These are phyloP conservation scores for Ocimum tenuiflorum DNA, from an alignment of 257 asterid species.

Conservation along the genomic window DNA sequence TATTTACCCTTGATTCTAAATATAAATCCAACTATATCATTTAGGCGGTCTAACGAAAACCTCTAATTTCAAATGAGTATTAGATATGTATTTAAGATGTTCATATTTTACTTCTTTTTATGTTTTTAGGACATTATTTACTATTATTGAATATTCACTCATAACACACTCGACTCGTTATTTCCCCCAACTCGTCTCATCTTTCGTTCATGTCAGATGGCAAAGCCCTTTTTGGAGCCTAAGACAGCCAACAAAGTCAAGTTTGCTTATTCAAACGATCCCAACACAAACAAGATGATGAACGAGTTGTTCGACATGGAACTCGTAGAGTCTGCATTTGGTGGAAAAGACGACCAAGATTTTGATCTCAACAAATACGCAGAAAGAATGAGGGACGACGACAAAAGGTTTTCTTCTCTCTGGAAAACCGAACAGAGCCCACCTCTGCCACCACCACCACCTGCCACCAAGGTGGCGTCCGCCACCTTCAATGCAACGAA, in stretches of 20 bases:
- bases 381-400: conserved; percentile 78
- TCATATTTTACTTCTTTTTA: too few species aligned
- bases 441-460: conserved; percentile 15
- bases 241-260: conserved; percentile 78
- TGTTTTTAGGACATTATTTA: too few species aligned
- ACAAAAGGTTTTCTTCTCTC: conserved; percentile 35
- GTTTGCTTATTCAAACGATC: conserved; percentile 61
- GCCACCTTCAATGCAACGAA: conserved; percentile 12
- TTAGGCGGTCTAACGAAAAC: too few species aligned
- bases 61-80: too few species aligned
- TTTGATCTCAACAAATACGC: conserved; percentile 63
- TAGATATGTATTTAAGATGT: too few species aligned
- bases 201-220: conserved; percentile 17
- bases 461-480: conserved; percentile 17
- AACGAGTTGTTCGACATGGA: conserved; percentile 69
- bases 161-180: too few species aligned
- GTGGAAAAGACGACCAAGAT: conserved; percentile 56
- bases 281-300: conserved; percentile 50
- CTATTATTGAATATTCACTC: too few species aligned
- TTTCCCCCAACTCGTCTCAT: too few species aligned
- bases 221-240: conserved; percentile 57
- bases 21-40: too few species aligned
- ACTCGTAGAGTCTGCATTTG: conserved; percentile 61
- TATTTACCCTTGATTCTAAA: too few species aligned
- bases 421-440: conserved; percentile 30